Percentiles rank a stretch among this genome's conserved stretches.
Evolutionary conservation across 371 early-diverging fungal species (phyloP).

Genomic region (Phascolomyces articulosus): DNA sequence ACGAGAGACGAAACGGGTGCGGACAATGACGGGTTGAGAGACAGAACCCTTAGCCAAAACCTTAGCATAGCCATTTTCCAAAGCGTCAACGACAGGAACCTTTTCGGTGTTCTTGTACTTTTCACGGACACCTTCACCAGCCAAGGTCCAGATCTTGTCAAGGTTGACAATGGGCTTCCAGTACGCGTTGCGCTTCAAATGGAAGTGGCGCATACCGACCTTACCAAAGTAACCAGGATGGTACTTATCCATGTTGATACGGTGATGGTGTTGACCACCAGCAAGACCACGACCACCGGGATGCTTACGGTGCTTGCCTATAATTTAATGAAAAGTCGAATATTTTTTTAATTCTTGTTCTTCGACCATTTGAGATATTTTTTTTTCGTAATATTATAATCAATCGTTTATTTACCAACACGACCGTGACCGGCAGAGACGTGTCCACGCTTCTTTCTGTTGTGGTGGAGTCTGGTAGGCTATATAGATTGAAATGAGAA

Average conservation of each 20-base stretch:
- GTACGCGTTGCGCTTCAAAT: constrained; percentile 93
- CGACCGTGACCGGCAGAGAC: constrained; percentile 96
- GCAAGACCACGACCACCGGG: constrained; percentile 99
- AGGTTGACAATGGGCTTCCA: constrained; percentile 92
- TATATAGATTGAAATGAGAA: constrained; percentile 23
- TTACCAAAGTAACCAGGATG: constrained; percentile 99
- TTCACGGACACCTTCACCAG: constrained; percentile 89
- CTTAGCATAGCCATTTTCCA: constrained; percentile 95
- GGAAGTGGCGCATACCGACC: constrained; percentile 99
- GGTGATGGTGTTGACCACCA: constrained; percentile 99
- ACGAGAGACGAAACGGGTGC: constrained; percentile 94
- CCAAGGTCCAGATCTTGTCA: constrained; percentile 95
- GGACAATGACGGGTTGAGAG: constrained; percentile 97
- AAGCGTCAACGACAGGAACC: constrained; percentile 94
- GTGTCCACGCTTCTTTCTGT: constrained; percentile 92
- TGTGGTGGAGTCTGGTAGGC: constrained; percentile 88
- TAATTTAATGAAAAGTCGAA: constrained; percentile 5
- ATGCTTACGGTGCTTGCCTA: constrained; percentile 99
- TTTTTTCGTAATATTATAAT: constrained; percentile 14
- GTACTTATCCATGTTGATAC: constrained; percentile 99
- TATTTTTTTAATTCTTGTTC: no score
- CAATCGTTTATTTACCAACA: constrained; percentile 43
- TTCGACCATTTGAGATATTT: no score
- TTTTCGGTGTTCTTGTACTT: constrained; percentile 89
- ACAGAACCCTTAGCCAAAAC: constrained; percentile 96